These are phyloP conservation scores for Gossypium rotundifolium DNA, from an alignment of 345 rosid genomes.

Conservation along the genomic window DNA sequence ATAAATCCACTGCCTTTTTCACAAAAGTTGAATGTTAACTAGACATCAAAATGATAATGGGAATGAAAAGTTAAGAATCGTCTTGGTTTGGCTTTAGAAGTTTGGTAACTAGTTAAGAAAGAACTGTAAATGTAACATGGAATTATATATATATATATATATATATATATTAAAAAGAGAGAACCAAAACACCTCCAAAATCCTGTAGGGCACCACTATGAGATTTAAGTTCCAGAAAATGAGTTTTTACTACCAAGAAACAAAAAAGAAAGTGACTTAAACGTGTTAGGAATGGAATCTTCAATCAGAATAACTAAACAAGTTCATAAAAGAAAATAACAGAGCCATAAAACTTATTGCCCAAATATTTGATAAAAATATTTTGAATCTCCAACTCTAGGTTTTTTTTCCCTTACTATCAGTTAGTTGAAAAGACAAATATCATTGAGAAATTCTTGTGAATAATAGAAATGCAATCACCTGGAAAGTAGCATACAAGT, in stretches of 20 bases:
- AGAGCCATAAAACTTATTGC: neutral
- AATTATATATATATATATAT: neutral
- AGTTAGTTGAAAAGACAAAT: neutral
- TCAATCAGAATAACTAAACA: neutral
- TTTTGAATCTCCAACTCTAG: neutral
- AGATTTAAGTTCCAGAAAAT: constrained; percentile 1
- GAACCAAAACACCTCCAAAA: neutral
- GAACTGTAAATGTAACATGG: neutral
- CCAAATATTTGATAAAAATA: neutral
- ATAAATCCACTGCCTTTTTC: neutral
- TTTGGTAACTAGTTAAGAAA: neutral
- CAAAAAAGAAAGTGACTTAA: neutral
- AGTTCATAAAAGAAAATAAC: neutral
- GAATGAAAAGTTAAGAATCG: neutral
- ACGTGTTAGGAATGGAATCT: neutral
- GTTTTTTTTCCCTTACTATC: neutral
- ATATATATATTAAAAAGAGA: neutral
- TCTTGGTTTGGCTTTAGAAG: neutral
- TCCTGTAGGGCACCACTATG: neutral
- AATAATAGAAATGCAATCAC: neutral
- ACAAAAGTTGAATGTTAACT: neutral
- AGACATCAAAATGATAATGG: neutral
- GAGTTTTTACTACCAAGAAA: neutral
- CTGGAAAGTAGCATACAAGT: neutral
- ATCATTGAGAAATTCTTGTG: neutral